Percentiles rank a stretch among this genome's conserved stretches.
These are phyloP conservation scores for Gastroboletus turbinatus DNA, from an alignment of 1,284 basidiomycete species.

Conservation along the genomic window DNA sequence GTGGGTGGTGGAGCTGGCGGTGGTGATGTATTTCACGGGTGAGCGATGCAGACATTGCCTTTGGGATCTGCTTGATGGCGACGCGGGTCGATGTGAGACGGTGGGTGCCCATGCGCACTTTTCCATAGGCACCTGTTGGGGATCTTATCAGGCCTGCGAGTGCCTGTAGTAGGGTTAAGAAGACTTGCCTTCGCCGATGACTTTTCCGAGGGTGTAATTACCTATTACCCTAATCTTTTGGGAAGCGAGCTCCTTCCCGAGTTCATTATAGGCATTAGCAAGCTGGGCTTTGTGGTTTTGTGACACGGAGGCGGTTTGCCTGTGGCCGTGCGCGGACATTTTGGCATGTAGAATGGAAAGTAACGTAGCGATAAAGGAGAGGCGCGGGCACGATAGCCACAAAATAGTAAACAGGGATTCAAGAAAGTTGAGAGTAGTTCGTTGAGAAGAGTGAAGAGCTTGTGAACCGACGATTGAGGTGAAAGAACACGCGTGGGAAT, in stretches of 20 bases:
- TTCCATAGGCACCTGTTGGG: conserved; percentile 81
- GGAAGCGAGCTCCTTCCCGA: conserved; percentile 91
- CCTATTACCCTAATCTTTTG: conserved; percentile 89
- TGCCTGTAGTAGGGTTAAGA: conserved; percentile 15
- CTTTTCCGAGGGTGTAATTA: conserved; percentile 92
- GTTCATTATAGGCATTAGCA: conserved; percentile 93
- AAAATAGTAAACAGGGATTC: conserved; percentile 20
- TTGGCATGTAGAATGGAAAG: conserved; percentile 39
- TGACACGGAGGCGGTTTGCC: conserved; percentile 61
- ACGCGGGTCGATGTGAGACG: conserved; percentile 87
- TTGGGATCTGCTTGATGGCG: conserved; percentile 98
- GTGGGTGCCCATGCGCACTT: conserved; percentile 90
- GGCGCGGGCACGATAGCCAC: conserved; percentile 40
- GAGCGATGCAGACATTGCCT: conserved; percentile 83
- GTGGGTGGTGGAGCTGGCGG: conserved; percentile 91
- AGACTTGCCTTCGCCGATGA: conserved; percentile 90
- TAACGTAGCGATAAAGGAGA: conserved; percentile 39
- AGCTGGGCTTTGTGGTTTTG: conserved; percentile 86
- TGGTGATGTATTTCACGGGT: conserved; percentile 99
- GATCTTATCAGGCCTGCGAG: conserved; percentile 30
- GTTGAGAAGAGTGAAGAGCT: conserved; percentile 4
- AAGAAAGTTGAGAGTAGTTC: conserved; percentile 14
- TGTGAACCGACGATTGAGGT: conserved; percentile 2
- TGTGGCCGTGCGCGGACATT: conserved; percentile 54
- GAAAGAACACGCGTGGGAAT: conserved; percentile 29